Evolutionary conservation across 148 eudicot species (phyloP), one percentile per base, ranked within the genome.

Genomic region (Pouteria glomerata): DNA sequence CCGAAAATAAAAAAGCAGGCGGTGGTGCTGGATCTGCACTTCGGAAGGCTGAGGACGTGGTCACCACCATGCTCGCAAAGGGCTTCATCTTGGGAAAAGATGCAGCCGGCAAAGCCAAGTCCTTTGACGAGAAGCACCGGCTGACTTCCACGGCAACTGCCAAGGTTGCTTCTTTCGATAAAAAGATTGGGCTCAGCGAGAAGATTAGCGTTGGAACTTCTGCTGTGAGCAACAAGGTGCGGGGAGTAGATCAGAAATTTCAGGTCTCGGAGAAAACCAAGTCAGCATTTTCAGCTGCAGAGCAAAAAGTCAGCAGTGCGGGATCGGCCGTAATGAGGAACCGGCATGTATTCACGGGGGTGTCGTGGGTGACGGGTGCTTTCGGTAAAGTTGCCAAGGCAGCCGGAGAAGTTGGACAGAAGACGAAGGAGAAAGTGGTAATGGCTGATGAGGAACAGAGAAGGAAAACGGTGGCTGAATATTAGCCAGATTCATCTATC

Each of bases 101-200:
- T 24, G 57, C 57, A 1, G 57, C 48, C 21, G 27, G 48, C 39
- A 66, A 66, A 66, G 70, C 70, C 51, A 66, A 66, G 19, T 8
- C 39, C 51, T 66, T 66, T 18, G 70, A 66, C 18, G 70, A 66
- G 11, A 66, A 66, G 57, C 70, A 47, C 70, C n/a, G 48, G 57
- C 30, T 66, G 56, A 66, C 70, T 47, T 66, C 70, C 70, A 66
- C 70, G 6, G 44, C 44, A 5, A 4, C 44, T 5, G 5, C 44
- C 44, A 39, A 39, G 44, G 44, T 66, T 27, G 57, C 70, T 47
- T 47, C 70, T 24, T 33, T 66, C 18, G 70, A 66, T 23, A 51
- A 66, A 31, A 66, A 66, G 29, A 66, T 66, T 2, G 70, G 70
- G 2, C 14, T 66, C 57, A 66, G 57, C 23, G 59, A 55, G 59